phyloP scores from a whole-genome alignment of 805 yeast genomes.

The Dipodascopsis uninucleata region DNA sequence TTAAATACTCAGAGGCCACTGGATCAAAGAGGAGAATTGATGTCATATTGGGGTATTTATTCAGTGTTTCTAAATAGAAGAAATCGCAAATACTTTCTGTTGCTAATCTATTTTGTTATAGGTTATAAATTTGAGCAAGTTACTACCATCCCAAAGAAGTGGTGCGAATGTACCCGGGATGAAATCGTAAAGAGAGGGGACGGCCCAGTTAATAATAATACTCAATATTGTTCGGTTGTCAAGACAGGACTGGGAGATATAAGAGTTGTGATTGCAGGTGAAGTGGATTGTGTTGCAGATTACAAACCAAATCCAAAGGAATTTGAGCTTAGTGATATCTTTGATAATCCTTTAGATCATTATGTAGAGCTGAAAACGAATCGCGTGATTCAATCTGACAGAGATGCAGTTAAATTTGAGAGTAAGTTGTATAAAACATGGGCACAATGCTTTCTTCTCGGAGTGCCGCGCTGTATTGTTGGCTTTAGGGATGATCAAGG shows the following conservation, averaged over 20 bases:
- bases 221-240: constrained; percentile 78
- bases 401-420: constrained; percentile 65
- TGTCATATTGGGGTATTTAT: constrained; percentile 34
- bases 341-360: constrained; percentile 54
- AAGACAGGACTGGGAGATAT: constrained; percentile 77
- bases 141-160: constrained; percentile 70
- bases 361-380: constrained; percentile 84
- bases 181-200: constrained; percentile 64
- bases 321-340: constrained; percentile 18
- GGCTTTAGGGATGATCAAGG: constrained; percentile 81
- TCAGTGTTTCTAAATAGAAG: neutral
- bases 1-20: constrained; percentile 20
- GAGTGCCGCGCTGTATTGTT: constrained; percentile 73
- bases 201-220: constrained; percentile 60
- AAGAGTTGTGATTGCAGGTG: constrained; percentile 73
- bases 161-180: constrained; percentile 63
- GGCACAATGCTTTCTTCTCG: constrained; percentile 90
- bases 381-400: constrained; percentile 50
- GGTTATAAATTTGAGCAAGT: constrained; percentile 86
- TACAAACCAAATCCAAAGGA: constrained; percentile 52
- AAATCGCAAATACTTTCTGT: too few species aligned
- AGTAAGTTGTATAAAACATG: constrained; percentile 73
- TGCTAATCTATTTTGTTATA: too few species aligned
- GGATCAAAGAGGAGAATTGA: constrained; percentile 31
- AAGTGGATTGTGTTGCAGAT: constrained; percentile 88